phyloP scores from a whole-genome alignment of 768 basidiomycete species.

The Russula sp. region DNA sequence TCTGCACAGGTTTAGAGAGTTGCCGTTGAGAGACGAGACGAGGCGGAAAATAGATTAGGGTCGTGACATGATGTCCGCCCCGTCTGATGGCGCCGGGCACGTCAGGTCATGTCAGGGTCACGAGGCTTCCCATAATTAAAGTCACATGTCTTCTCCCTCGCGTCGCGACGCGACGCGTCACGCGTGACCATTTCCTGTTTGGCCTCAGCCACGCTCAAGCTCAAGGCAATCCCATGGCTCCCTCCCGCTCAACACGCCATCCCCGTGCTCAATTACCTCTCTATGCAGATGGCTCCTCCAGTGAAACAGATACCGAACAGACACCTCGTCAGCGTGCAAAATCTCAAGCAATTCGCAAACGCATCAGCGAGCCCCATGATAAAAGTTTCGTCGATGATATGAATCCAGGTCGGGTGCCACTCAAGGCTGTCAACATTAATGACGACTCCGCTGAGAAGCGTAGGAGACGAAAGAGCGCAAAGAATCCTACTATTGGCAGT shows the following conservation, averaged over 20 bases:
- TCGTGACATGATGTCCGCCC: background rate
- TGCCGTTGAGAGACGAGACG: background rate
- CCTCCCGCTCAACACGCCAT: conserved; percentile 18
- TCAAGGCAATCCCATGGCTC: conserved; percentile 13
- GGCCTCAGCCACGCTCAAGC: background rate
- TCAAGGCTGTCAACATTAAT: conserved; percentile 51
- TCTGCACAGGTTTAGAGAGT: conserved; percentile 8
- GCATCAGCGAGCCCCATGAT: conserved; percentile 53
- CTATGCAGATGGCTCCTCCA: conserved; percentile 20
- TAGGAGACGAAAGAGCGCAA: conserved; percentile 71
- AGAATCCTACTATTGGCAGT: conserved; percentile 47
- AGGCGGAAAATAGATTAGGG: background rate
- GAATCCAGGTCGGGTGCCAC: conserved; percentile 31
- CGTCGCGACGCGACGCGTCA: conserved; percentile 22
- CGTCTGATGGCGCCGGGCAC: too few species aligned
- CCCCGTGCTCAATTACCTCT: conserved; percentile 14
- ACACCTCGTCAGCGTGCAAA: conserved; percentile 19
- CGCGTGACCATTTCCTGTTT: conserved; percentile 21
- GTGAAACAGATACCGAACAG: conserved; percentile 34
- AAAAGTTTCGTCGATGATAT: conserved; percentile 39
- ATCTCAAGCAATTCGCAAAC: conserved; percentile 33
- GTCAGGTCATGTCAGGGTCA: background rate
- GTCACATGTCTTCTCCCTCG: background rate
- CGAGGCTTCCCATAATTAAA: background rate
- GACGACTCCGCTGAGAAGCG: conserved; percentile 88